A percentile compares a stretch with the other conserved stretches of the same genome.
Conservation (phyloP, 306 rosid species). For the Echinosophora koreensis region DNA sequence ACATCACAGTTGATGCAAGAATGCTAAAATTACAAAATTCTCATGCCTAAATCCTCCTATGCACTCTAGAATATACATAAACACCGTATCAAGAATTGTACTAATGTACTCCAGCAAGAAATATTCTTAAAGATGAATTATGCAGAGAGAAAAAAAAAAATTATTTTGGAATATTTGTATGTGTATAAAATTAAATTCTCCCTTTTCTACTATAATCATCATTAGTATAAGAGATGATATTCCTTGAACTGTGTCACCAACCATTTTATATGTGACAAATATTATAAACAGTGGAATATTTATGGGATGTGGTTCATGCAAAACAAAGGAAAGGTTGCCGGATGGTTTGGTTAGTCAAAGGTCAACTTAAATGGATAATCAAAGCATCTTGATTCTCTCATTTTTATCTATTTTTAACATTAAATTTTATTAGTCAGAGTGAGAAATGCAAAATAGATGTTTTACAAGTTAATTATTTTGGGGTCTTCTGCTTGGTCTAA, state of each 20-base stretch:
- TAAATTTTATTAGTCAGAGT: slow-evolving; percentile 36
- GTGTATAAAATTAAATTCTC: slow-evolving; percentile 38
- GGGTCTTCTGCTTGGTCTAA: slow-evolving; percentile 20
- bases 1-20: slow-evolving; percentile 19
- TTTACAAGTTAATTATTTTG: slow-evolving; percentile 43
- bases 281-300: slow-evolving; percentile 42
- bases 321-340: slow-evolving; percentile 24
- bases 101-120: slow-evolving; percentile 53
- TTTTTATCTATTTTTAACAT: slow-evolving; percentile 6
- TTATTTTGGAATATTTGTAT: slow-evolving; percentile 56
- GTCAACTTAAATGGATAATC: slow-evolving; percentile 56
- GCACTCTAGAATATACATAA: slow-evolving; percentile 43
- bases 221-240: slow-evolving; percentile 44
- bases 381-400: slow-evolving; percentile 46
- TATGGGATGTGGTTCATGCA: slow-evolving; percentile 38
- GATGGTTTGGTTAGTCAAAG: slow-evolving; percentile 49
- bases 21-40: slow-evolving; percentile 7
- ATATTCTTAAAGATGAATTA: slow-evolving; percentile 56
- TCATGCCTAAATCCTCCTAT: slow-evolving; percentile 12
- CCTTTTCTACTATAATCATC: slow-evolving; percentile 34
- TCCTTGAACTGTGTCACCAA: slow-evolving; percentile 45
- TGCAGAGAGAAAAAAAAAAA: slow-evolving; percentile 29
- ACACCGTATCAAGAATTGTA: slow-evolving; percentile 47
- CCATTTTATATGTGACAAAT: slow-evolving; percentile 42
- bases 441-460: slow-evolving; percentile 43